Evolutionary conservation across 1,284 basidiomycete species (phyloP).

Genomic region (Prillingera fragicola): DNA sequence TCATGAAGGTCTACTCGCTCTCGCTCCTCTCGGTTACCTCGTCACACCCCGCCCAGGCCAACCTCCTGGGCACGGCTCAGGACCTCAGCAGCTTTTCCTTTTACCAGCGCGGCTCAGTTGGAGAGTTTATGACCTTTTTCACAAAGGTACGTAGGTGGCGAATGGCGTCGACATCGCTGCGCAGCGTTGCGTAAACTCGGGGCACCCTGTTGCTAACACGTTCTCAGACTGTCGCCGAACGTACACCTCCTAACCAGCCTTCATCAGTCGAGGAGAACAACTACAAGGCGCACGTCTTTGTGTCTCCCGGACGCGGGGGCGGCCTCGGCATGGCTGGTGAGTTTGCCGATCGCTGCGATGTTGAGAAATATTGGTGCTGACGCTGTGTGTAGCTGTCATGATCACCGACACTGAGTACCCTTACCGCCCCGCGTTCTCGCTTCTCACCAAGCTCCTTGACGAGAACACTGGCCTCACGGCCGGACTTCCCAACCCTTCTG

Average conservation of each 20-base stretch:
- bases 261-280: conserved; percentile 94
- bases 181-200: neutral
- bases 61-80: conserved; percentile 65
- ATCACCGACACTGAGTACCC: conserved; percentile 97
- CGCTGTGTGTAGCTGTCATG: conserved; percentile 64
- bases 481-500: conserved; percentile 47
- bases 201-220: neutral
- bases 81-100: conserved; percentile 92
- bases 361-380: conserved; percentile 6
- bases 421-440: conserved; percentile 89
- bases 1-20: conserved; percentile 54
- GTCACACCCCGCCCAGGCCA: conserved; percentile 48
- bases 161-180: neutral
- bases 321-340: conserved; percentile 59
- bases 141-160: conserved; percentile 52
- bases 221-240: conserved; percentile 74
- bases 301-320: conserved; percentile 35
- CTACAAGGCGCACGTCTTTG: conserved; percentile 88
- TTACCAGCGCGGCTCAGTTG: conserved; percentile 79
- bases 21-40: conserved; percentile 49
- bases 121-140: conserved; percentile 87
- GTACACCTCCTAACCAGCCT: conserved; percentile 77
- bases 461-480: conserved; percentile 74
- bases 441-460: conserved; percentile 89
- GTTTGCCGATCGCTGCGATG: conserved; percentile 27